Evolutionary conservation across 2,329 filamentous ascomycete species (phyloP).

Genomic region (Colletotrichum cereale): DNA sequence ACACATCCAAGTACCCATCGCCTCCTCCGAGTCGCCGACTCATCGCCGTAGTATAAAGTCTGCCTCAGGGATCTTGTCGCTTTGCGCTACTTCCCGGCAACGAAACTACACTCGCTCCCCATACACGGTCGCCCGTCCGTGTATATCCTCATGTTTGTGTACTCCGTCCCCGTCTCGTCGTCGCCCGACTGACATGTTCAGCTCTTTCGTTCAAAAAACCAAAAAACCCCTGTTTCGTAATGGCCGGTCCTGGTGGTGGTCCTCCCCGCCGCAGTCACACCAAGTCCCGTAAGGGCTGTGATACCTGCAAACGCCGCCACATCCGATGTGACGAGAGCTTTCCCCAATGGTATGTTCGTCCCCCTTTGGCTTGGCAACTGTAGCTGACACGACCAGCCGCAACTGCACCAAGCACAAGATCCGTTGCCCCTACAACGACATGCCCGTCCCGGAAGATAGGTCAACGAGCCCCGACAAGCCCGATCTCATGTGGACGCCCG

Average conservation of each 20-base stretch:
- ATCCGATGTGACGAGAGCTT: constrained; percentile 98
- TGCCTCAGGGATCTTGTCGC: constrained; percentile 17
- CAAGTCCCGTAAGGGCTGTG: constrained; percentile 98
- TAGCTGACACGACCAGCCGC: constrained; percentile 68
- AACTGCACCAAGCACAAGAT: constrained; percentile 99
- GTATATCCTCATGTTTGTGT: constrained; percentile 49
- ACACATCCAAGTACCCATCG: constrained; percentile 24
- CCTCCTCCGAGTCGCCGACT: constrained; percentile 3
- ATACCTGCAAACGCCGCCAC: constrained; percentile 96
- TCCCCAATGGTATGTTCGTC: constrained; percentile 84
- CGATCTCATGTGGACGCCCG: constrained; percentile 86
- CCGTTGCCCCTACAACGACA: constrained; percentile 97
- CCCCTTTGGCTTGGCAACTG: background rate
- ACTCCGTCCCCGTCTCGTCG: background rate
- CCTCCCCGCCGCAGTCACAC: constrained; percentile 93
- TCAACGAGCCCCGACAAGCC: constrained; percentile 72
- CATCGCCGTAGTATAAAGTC: constrained; percentile 28
- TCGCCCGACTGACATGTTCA: constrained; percentile 41
- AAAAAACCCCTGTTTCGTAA: constrained; percentile 59
- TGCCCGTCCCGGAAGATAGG: constrained; percentile 74
- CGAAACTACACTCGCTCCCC: constrained; percentile 40
- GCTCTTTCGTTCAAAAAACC: constrained; percentile 45
- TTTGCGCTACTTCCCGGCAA: constrained; percentile 14
- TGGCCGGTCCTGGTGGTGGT: constrained; percentile 96
- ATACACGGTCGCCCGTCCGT: constrained; percentile 44